Evolutionary conservation across 2,329 filamentous ascomycete genomes (phyloP), one percentile per base, ranked within the genome.

Genomic region (Coniochaeta prunicola): DNA sequence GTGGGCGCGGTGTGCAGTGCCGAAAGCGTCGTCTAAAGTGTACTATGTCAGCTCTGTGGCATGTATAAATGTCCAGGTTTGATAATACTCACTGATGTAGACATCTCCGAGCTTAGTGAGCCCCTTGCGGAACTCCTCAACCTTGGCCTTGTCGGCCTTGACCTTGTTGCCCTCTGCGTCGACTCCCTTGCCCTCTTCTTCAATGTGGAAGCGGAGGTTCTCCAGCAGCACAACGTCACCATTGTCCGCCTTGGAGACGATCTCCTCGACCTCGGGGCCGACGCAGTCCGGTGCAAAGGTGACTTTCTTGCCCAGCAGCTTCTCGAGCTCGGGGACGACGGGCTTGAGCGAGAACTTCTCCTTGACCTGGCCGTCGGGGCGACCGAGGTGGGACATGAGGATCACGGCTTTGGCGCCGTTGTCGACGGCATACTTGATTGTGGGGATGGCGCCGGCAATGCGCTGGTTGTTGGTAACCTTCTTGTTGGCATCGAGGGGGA

Each of bases 401-500:
- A 97, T 79, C 62, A 99, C 92, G 56, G 92, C 82, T 83, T 96
- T 96, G 73, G 92, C 92, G 67, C 90, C 91, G 75, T 96, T 79
- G 66, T 96, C 90, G 70, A 94, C 80, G 71, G 92, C 92, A 76
- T 96, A 88, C 81, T 96, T 96, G 83, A 97, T 96, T 69, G 92
- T 96, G 70, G 92, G 92, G 64, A 96, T 80, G 70, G 94, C 94
- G 72, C 94, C 96, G 70, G 91, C 92, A 71, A 99, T 99, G 76
- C 94, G 92, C 82, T 99, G 94, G 79, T 88, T 91, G 86, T 99
- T 99, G 76, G 94, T 97, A 76, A 99, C 86, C 59, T 96, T 92
- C 81, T 92, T 96, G 74, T 94, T 82, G 67, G 81, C 85, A 74
- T 99, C 92, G 71, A 99, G 91, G 64, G 94, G 94, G 59, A 99